These are phyloP conservation scores for Monosporascus sp. DNA, from an alignment of 2,329 filamentous ascomycete genomes.

Conservation along the genomic window DNA sequence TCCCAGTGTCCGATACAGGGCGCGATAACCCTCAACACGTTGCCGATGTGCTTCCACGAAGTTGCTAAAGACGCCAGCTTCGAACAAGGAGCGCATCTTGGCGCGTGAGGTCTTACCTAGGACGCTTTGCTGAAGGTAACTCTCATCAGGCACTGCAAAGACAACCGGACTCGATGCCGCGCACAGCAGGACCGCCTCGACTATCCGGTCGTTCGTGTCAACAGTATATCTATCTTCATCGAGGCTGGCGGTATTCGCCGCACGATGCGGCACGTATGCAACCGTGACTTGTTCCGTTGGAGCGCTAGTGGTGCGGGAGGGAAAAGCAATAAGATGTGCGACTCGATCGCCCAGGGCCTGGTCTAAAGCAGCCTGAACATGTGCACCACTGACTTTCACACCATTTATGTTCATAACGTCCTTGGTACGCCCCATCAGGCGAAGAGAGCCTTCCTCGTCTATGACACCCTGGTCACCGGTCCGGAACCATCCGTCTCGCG, in stretches of 20 bases:
- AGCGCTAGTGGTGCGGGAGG: constrained; percentile 1
- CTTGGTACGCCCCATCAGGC: constrained; percentile 32
- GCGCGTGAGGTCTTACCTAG: constrained; percentile 36
- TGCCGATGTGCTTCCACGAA: background rate
- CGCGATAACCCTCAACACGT: background rate
- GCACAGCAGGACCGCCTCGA: constrained; percentile 11
- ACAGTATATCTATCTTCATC: no score
- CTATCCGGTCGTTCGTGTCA: constrained; percentile 9
- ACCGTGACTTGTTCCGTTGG: constrained; percentile 34
- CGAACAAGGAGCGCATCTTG: constrained; percentile 22
- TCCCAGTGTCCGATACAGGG: no score
- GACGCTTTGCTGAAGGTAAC: constrained; percentile 28
- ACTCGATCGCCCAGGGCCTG: constrained; percentile 21
- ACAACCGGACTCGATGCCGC: constrained; percentile 17
- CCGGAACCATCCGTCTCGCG: constrained; percentile 40
- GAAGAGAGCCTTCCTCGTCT: constrained; percentile 28
- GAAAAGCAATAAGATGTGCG: constrained; percentile 34
- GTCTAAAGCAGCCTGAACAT: constrained; percentile 34
- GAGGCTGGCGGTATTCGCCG: no score
- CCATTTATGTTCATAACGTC: constrained; percentile 43
- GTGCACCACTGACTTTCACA: constrained; percentile 32
- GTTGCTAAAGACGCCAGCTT: constrained; percentile 21
- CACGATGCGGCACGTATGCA: no score
- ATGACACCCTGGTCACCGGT: constrained; percentile 34
- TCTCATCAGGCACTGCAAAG: constrained; percentile 17